Conservation (phyloP, 495 filamentous ascomycete genomes). For the Barbatosphaeria neglecta region DNA sequence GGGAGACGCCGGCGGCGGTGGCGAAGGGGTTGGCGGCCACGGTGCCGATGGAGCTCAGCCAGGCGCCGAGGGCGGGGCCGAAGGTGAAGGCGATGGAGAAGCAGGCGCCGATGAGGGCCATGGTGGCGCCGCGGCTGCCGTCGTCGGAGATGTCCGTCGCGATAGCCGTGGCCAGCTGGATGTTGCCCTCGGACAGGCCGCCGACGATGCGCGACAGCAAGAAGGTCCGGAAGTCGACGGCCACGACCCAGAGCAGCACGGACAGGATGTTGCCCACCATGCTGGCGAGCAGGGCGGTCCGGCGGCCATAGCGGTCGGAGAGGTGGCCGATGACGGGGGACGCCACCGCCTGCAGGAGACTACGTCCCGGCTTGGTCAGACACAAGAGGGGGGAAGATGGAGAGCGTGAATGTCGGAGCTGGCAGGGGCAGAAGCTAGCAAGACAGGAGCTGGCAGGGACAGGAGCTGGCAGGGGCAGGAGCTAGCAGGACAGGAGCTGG, state of each 20-base stretch:
- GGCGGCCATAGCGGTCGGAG: conserved; percentile 79
- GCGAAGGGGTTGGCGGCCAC: conserved; percentile 88
- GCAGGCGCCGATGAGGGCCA: conserved; percentile 91
- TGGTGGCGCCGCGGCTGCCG: conserved; percentile 69
- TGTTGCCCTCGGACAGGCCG: conserved; percentile 90
- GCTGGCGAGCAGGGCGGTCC: conserved; percentile 76
- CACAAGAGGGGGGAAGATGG: too few relatives aligned
- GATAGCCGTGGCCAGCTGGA: conserved; percentile 92
- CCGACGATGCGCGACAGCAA: conserved; percentile 84
- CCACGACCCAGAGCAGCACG: conserved; percentile 86
- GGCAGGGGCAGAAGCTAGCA: too few relatives aligned
- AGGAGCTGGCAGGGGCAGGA: too few relatives aligned
- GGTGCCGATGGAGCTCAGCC: conserved; percentile 57
- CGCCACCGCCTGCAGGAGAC: conserved; percentile 78
- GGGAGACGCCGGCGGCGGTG: conserved; percentile 72
- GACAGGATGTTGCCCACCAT: conserved; percentile 93
- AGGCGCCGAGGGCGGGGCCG: conserved; percentile 83
- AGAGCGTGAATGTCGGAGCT: too few relatives aligned
- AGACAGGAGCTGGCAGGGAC: too few relatives aligned
- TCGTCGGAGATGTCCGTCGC: conserved; percentile 90
- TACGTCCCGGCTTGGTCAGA: too few relatives aligned
- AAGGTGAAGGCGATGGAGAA: conserved; percentile 97
- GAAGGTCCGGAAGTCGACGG: conserved; percentile 90
- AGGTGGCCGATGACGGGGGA: conserved; percentile 83
- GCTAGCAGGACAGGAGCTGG: too few relatives aligned